Base-by-base conservation (phyloP, 148 eudicot species). In the Rhododendron mucronatum region DNA sequence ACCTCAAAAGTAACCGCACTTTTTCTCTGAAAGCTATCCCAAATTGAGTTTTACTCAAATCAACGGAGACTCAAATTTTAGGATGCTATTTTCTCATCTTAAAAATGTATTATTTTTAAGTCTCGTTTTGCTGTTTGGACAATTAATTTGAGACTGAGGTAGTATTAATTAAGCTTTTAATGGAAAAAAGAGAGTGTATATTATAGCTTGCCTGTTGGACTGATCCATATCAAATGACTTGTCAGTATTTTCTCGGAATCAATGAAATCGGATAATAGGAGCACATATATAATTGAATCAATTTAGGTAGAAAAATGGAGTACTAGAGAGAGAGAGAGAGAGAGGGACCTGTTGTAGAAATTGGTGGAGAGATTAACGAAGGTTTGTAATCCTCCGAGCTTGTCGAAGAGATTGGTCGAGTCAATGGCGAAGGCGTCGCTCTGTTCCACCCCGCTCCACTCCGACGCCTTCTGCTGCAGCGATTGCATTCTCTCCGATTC, bases 371-470 rank as follows among this genome's bases (percentile, higher is more conserved):
- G 96, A 81, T 91, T 75, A 50, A 97, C 88, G 92, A 97, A 95
- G 50, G 98, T 88, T 30, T 90, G 94, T 74, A 96, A 94, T 3
- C 76, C 99, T 3, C 76, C 99, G 55, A 96, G 91, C 86, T 95
- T 95, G 51, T 94, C 84, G 50, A 87, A 96, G 48, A 96, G 94
- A 90, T 96, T 96, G 73, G 93, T 92, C 3, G 92, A 91, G 82
- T 96, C 99, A 81, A 96, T 96, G 16, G 94, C 90, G 86, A 96
- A 94, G 0, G 99, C 99, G 16, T 94, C 99, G n/a, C 89, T 77
- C 20, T 73, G 80, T 41, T 84, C 77, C 15, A 96, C 95, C 1
- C 98, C 99, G 69, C 99, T 96, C 92, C 95, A 95, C 82, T 92
- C 91, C 4, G 97, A 89, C 0, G 99, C 99, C 89, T 96, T 96